Percentiles rank a stretch among this genome's conserved stretches.
These are phyloP conservation scores for Spizellomyces sp. DNA, from an alignment of 192 early-diverging fungal genomes.

Conservation along the genomic window DNA sequence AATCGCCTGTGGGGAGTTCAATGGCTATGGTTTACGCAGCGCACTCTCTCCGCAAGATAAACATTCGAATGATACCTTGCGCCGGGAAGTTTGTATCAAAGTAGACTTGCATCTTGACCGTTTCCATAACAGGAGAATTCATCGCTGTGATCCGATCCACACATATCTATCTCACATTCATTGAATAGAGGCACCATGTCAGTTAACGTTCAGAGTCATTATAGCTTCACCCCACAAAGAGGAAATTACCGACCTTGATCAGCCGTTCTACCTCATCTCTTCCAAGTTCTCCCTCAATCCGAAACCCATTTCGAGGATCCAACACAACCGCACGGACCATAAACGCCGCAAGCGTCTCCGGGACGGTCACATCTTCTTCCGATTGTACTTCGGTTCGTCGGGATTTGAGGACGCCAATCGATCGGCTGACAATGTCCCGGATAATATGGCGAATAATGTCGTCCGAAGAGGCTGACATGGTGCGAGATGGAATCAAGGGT, in stretches of 20 bases:
- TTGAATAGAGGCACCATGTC: too few species aligned
- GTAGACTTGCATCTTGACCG: conserved; percentile 65
- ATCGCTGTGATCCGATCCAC: conserved; percentile 48
- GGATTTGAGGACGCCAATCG: conserved; percentile 42
- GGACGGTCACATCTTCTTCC: conserved; percentile 33
- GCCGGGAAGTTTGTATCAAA: conserved; percentile 65
- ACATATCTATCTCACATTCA: conserved; percentile 37
- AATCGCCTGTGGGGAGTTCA: conserved; percentile 46
- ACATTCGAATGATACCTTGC: conserved; percentile 45
- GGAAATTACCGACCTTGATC: conserved; percentile 41
- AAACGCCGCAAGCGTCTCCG: conserved; percentile 66
- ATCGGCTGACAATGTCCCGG: conserved; percentile 50
- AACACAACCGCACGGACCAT: conserved; percentile 60
- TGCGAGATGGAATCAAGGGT: neutral
- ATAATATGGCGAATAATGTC: conserved; percentile 61
- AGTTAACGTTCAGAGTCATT: neutral
- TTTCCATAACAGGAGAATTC: conserved; percentile 47
- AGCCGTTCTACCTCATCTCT: conserved; percentile 57
- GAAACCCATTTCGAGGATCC: conserved; percentile 56
- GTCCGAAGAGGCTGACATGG: conserved; percentile 45
- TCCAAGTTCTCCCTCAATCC: conserved; percentile 53
- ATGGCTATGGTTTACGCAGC: too few species aligned
- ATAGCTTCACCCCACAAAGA: neutral
- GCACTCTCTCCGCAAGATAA: neutral
- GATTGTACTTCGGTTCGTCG: conserved; percentile 22